phyloP scores from a whole-genome alignment of 805 yeast species.

The Candida anglica region DNA sequence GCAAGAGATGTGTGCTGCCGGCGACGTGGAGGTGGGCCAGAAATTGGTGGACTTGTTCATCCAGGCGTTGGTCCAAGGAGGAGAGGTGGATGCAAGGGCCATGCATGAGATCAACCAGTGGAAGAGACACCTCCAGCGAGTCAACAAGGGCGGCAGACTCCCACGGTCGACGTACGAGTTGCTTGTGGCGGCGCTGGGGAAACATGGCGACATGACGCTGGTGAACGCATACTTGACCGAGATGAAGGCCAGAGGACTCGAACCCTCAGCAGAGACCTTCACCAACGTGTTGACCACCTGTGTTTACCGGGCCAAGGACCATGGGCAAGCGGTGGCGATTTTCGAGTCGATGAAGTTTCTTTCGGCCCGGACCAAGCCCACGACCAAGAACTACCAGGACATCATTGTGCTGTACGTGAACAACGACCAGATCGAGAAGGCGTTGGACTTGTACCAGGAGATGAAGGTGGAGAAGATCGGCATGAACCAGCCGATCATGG shows the following conservation, averaged over 20 bases:
- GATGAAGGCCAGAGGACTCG: conserved; percentile 33
- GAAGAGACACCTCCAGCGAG: conserved; percentile 19
- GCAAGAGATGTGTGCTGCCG: conserved; percentile 33
- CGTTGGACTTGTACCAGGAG: conserved; percentile 72
- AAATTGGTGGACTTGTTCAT: conserved; percentile 35
- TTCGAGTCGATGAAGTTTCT: conserved; percentile 86
- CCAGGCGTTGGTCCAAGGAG: conserved; percentile 25
- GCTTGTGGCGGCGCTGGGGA: conserved; percentile 44
- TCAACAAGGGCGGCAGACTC: conserved; percentile 19
- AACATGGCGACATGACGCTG: conserved; percentile 29
- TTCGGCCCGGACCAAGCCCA: conserved; percentile 64
- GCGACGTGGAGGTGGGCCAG: conserved; percentile 24
- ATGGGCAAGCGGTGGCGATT: conserved; percentile 60
- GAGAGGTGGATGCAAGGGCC: conserved; percentile 13
- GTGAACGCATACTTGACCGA: conserved; percentile 34
- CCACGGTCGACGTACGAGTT: conserved; percentile 40
- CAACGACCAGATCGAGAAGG: conserved; percentile 64
- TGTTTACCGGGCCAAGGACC: conserved; percentile 46
- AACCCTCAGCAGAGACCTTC: conserved; percentile 45
- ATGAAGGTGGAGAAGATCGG: conserved; percentile 37
- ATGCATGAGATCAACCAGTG: conserved; percentile 28
- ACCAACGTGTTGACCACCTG: conserved; percentile 60
- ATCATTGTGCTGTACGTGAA: conserved; percentile 65
- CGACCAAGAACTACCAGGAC: conserved; percentile 61
- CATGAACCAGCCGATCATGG: conserved; percentile 35